Conservation (phyloP, 2,329 filamentous ascomycete genomes). For the Fusarium fujikuroi region DNA sequence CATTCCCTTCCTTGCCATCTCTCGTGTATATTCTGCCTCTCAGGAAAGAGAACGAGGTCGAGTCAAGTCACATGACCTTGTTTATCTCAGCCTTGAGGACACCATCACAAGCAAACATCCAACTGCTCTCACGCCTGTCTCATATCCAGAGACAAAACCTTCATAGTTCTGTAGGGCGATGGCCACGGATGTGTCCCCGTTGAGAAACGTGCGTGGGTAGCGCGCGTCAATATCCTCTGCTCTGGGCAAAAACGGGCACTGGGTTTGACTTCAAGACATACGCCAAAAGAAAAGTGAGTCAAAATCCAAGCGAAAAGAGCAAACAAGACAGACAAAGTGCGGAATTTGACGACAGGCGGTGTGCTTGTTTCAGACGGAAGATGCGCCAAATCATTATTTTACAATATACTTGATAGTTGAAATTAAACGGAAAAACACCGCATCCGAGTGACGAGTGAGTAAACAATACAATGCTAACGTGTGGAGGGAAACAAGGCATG, state of each 20-base stretch:
- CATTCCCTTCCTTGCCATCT: neutral
- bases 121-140: slow-evolving; percentile 10
- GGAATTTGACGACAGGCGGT: neutral
- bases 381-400: neutral
- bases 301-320: slow-evolving; percentile 7
- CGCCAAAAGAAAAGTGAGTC: slow-evolving; percentile 11
- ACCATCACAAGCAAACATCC: neutral
- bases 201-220: slow-evolving; percentile 9
- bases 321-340: neutral
- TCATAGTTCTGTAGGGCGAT: neutral
- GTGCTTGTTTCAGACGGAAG: neutral
- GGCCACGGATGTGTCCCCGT: slow-evolving; percentile 1
- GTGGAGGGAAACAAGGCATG: slow-evolving; percentile 12
- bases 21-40: neutral
- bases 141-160: slow-evolving; percentile 1
- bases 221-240: neutral
- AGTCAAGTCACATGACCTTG: slow-evolving; percentile 16
- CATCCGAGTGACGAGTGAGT: slow-evolving; percentile 5
- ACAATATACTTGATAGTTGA: slow-evolving; percentile 10
- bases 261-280: neutral
- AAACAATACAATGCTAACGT: slow-evolving; percentile 28
- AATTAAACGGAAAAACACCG: slow-evolving; percentile 20
- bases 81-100: neutral
- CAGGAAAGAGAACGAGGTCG: neutral
- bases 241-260: neutral